phyloP scores from a whole-genome alignment of 805 yeast species.

The Ogataea ramenticola region DNA sequence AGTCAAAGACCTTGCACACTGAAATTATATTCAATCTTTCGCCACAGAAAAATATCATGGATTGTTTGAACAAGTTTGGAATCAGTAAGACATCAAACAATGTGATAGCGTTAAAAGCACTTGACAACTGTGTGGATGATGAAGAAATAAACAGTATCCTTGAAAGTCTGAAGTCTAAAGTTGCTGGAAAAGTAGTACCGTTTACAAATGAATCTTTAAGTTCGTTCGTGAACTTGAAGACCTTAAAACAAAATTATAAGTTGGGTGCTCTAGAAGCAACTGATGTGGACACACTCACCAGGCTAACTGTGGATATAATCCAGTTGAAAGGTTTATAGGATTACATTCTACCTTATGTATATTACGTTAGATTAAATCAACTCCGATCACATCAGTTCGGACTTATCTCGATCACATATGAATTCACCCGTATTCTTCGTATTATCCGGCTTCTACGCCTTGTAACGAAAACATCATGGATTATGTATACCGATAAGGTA shows the following conservation, averaged over 20 bases:
- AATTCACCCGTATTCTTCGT: no score
- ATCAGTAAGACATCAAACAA: constrained; percentile 40
- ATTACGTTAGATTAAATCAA: no score
- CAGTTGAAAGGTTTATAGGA: constrained; percentile 19
- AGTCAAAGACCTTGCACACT: constrained; percentile 62
- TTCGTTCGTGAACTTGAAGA: constrained; percentile 24
- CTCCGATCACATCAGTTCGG: no score
- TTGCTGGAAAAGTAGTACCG: constrained; percentile 28
- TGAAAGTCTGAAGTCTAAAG: constrained; percentile 11
- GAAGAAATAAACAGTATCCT: constrained; percentile 10
- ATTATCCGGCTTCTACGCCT: no score
- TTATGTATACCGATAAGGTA: no score
- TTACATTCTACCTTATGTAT: background rate
- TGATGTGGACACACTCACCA: constrained; percentile 13
- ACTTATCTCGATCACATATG: no score
- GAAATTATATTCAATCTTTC: constrained; percentile 65
- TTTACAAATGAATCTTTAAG: constrained; percentile 26
- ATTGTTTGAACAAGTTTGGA: constrained; percentile 67
- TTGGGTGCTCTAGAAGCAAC: constrained; percentile 10
- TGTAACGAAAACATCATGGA: no score
- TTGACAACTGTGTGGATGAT: constrained; percentile 16
- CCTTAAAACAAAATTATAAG: constrained; percentile 20
- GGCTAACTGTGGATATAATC: constrained; percentile 18
- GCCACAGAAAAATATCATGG: constrained; percentile 65
- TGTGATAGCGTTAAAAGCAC: constrained; percentile 46